Evolutionary conservation across 495 filamentous ascomycete species (phyloP).

Genomic region (Xylaria longipes): DNA sequence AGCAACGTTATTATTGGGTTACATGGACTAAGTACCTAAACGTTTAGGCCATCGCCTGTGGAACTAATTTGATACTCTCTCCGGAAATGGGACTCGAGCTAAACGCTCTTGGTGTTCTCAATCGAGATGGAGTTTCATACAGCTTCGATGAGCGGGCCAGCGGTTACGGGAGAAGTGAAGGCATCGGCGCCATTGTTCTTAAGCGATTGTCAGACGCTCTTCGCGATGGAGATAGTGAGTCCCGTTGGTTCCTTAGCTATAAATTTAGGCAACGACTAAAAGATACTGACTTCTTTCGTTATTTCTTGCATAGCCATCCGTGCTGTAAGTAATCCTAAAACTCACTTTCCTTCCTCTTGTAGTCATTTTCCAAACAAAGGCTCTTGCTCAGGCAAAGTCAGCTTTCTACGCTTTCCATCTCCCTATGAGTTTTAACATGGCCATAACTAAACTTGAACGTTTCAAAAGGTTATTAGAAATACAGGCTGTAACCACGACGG

Average conservation of each 20-base stretch:
- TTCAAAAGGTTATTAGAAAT: slow-evolving; percentile 40
- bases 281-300: slow-evolving; percentile 37
- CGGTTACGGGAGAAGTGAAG: not conserved
- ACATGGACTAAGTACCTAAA: not conserved
- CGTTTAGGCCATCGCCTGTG: not conserved
- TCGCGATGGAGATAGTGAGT: not conserved
- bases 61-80: not conserved
- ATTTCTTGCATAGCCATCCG: slow-evolving; percentile 57
- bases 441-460: slow-evolving; percentile 33
- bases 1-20: not conserved
- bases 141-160: not conserved
- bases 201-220: not conserved
- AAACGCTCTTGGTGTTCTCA: not conserved
- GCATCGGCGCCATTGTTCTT: not conserved
- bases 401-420: not conserved
- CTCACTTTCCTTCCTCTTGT: not conserved
- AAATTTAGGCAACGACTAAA: not conserved
- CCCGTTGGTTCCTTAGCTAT: not conserved
- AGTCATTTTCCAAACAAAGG: not conserved
- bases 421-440: not conserved
- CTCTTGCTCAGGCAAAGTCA: not conserved
- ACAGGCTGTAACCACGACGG: slow-evolving; percentile 57
- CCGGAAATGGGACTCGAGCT: not conserved
- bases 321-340: slow-evolving; percentile 34
- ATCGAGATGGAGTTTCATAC: not conserved